Evolutionary conservation across 192 early-diverging fungal genomes (phyloP), one percentile per base, ranked within the genome.

Genomic region (Backusella macrospora): DNA sequence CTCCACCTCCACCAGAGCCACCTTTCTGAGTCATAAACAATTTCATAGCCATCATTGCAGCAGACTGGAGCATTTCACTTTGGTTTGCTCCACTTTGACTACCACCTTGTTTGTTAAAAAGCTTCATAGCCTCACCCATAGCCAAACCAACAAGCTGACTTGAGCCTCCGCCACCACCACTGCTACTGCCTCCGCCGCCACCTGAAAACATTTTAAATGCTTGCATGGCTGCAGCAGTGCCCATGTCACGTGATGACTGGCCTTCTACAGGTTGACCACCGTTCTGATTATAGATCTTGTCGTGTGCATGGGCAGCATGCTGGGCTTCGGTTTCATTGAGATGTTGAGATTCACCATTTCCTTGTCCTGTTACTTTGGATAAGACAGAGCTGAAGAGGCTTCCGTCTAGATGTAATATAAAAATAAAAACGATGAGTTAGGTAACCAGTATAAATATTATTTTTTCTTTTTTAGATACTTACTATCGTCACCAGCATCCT

Each of bases 11-110:
- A 1, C 71, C 76, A 45, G 46, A 48, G 37, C 62, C 66, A 39
- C 76, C 64, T 6, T 69, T 42, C 21, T 76, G 70, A 8, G 65
- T 29, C 21, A 42, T 39, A 64, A 76, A 80, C 18, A 80, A 23
- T 59, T 80, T 80, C 79, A 80, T 76, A 65, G 79, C 79, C 79
- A 80, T 80, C 44, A 46, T 23, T 15, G 71, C 79, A 45, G 79
- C 79, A 55, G 48, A 66, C 39, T 72, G 62, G 6, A 80, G 14
- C 70, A 80, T 76, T 62, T 74, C 79, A 34, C 64, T 44, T 42
- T 80, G 69, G 46, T 73, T 68, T 14, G 68, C 79, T 38, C 49
- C 49, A 15, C 73, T 44, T 38, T 45, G 38, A 15, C 40, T 65
- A 15, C 77, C 77, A 38, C 68, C 59, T 42, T 70, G 68, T 47